phyloP scores from a whole-genome alignment of 352 stramenopile species.

The Phytophthora rubi region DNA sequence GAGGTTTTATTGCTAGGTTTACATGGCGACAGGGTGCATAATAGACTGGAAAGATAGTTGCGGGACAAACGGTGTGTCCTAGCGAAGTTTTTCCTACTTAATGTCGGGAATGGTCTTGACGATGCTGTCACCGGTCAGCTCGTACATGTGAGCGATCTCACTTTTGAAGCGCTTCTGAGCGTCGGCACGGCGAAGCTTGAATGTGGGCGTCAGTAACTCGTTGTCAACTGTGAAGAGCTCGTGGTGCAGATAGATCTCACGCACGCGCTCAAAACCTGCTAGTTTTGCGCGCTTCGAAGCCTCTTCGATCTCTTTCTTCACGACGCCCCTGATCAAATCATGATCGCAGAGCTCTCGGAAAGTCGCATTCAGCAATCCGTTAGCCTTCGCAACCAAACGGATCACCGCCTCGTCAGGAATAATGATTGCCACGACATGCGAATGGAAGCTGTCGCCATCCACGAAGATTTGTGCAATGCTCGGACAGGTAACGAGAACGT shows the following conservation, averaged over 20 bases:
- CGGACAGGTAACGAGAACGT: slow-evolving; percentile 87
- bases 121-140: slow-evolving; percentile 61
- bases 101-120: slow-evolving; percentile 40
- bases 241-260: slow-evolving; percentile 90
- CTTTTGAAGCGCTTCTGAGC: slow-evolving; percentile 66
- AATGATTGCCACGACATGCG: slow-evolving; percentile 94
- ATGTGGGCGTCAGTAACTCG: slow-evolving; percentile 95
- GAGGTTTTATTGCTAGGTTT: slow-evolving; percentile 20
- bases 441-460: slow-evolving; percentile 96
- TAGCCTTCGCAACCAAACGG: slow-evolving; percentile 40
- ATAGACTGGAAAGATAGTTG: slow-evolving; percentile 19
- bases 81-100: not conserved
- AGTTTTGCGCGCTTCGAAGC: slow-evolving; percentile 68
- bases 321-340: slow-evolving; percentile 39
- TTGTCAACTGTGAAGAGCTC: slow-evolving; percentile 94
- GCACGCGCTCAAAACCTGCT: slow-evolving; percentile 94
- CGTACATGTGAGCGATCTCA: slow-evolving; percentile 77
- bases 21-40: slow-evolving; percentile 25
- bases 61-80: not conserved
- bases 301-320: slow-evolving; percentile 65
- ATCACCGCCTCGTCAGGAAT: slow-evolving; percentile 76
- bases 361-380: slow-evolving; percentile 32
- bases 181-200: slow-evolving; percentile 94
- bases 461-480: slow-evolving; percentile 97
- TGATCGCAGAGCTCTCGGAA: slow-evolving; percentile 69